Evolutionary conservation across 208 protist genomes (phyloP).

Genomic region (Leishmania lainsoni): DNA sequence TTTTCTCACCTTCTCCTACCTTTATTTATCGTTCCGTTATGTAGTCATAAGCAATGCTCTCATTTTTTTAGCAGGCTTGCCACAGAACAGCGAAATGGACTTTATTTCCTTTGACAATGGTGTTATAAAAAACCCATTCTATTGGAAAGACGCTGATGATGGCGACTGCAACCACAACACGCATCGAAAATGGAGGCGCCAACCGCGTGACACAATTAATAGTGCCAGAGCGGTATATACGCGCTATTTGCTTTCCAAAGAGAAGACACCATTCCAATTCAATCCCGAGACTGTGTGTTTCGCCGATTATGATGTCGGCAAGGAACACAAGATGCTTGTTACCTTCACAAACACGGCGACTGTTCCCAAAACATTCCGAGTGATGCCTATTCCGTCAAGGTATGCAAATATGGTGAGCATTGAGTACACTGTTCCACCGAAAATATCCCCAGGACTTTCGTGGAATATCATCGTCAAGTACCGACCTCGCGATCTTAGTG

Average conservation of each 20-base stretch:
- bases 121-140: slow-evolving; percentile 53
- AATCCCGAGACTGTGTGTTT: slow-evolving; percentile 66
- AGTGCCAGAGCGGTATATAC: slow-evolving; percentile 15
- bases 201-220: slow-evolving; percentile 12
- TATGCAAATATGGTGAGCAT: slow-evolving; percentile 63
- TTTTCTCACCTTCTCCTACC: background rate
- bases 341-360: slow-evolving; percentile 81
- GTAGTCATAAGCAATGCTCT: background rate
- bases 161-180: background rate
- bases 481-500: slow-evolving; percentile 52
- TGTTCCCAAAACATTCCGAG: slow-evolving; percentile 71
- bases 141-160: slow-evolving; percentile 35
- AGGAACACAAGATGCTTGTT: slow-evolving; percentile 57
- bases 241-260: slow-evolving; percentile 16
- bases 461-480: slow-evolving; percentile 72
- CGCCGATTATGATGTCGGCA: slow-evolving; percentile 80
- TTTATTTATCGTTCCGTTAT: background rate
- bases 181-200: slow-evolving; percentile 19
- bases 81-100: slow-evolving; percentile 29
- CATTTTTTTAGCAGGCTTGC: background rate
- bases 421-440: slow-evolving; percentile 64
- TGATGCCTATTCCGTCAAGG: slow-evolving; percentile 69
- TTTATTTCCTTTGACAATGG: slow-evolving; percentile 76
- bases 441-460: slow-evolving; percentile 80
- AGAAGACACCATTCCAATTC: slow-evolving; percentile 35